phyloP scores from a whole-genome alignment of 208 protist genomes.

The Wallacemonas sp. region DNA sequence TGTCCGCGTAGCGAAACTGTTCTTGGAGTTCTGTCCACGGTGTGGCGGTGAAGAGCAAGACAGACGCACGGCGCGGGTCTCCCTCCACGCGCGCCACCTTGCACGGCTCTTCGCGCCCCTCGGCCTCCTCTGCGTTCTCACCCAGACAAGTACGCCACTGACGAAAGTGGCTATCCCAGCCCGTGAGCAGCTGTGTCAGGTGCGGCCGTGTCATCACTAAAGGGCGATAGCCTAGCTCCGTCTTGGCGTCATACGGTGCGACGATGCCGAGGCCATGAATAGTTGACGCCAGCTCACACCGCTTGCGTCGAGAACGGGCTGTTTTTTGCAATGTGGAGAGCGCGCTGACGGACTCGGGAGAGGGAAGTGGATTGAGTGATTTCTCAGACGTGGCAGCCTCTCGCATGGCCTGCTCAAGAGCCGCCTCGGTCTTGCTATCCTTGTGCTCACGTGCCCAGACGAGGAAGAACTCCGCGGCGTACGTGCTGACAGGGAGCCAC shows the following conservation, averaged over 20 bases:
- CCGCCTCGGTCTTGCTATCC: background rate
- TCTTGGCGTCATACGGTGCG: conserved; percentile 34
- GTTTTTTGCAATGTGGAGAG: background rate
- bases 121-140: background rate
- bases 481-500: background rate
- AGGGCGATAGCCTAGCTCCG: conserved; percentile 46
- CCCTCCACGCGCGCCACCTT: background rate
- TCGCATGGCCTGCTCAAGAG: background rate
- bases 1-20: conserved; percentile 40
- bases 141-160: background rate
- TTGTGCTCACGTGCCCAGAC: background rate
- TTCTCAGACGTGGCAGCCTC: background rate
- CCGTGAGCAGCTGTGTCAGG: conserved; percentile 19
- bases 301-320: background rate
- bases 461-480: conserved; percentile 3
- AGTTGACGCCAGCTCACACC: conserved; percentile 15
- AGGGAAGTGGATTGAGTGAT: background rate
- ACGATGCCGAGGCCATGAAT: conserved; percentile 28
- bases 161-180: conserved; percentile 20
- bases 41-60: conserved; percentile 8
- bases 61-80: background rate
- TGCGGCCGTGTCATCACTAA: conserved; percentile 16
- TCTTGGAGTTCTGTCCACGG: conserved; percentile 23
- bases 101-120: background rate
- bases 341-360: background rate